These are phyloP conservation scores for Candida koratica DNA, from an alignment of 805 yeast species.

Conservation along the genomic window DNA sequence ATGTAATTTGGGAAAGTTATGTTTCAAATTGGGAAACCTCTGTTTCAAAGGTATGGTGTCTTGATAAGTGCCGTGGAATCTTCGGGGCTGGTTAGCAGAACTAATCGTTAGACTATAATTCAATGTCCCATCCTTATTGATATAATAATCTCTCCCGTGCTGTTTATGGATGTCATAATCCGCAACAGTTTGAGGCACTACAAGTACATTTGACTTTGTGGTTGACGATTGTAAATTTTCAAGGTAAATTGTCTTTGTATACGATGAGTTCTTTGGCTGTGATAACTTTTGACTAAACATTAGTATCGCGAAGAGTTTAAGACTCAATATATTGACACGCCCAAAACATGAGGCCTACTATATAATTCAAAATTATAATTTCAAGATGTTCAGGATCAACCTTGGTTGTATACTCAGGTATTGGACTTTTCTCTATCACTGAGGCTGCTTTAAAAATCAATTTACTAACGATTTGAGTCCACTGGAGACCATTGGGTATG, in stretches of 20 bases:
- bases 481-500: no score
- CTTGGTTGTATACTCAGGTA: background rate
- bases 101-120: constrained; percentile 27
- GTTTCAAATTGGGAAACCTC: constrained; percentile 35
- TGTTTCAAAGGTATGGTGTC: constrained; percentile 59
- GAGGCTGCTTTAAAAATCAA: no score
- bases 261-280: constrained; percentile 26
- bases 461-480: no score
- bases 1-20: constrained; percentile 35
- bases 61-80: constrained; percentile 45
- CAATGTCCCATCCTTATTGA: constrained; percentile 26
- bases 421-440: no score
- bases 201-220: constrained; percentile 3
- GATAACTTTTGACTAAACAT: constrained; percentile 38
- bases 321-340: constrained; percentile 4
- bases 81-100: constrained; percentile 16
- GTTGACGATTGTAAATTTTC: background rate
- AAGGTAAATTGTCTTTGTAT: constrained; percentile 12
- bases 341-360: constrained; percentile 1
- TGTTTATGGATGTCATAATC: background rate
- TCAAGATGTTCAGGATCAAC: constrained; percentile 5
- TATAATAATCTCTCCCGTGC: constrained; percentile 16
- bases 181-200: background rate
- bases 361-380: background rate
- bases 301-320: no score